Evolutionary conservation across 2,329 filamentous ascomycete genomes (phyloP), one percentile per base, ranked within the genome.

Genomic region (Neofusicoccum cordaticola): DNA sequence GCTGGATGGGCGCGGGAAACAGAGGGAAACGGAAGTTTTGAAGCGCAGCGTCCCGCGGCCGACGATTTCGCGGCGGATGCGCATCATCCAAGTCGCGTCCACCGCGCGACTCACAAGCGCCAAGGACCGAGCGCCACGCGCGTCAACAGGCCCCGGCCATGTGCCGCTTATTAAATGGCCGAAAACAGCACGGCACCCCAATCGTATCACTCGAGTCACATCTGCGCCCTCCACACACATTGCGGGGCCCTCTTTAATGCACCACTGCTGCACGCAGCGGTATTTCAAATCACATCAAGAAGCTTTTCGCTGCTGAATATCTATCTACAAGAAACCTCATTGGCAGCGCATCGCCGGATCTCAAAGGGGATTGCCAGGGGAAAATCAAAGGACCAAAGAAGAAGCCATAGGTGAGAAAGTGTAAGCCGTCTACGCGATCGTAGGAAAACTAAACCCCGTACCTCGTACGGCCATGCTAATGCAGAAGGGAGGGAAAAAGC

Each of bases 391-490:
- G 42, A 41, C 31, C 41, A 51, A 22, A 58, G 17, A 31, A 34
- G 45, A 19, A 42, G 51, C 37, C 37, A 39, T 39, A 39, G 27
- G 27, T 31, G 27, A 31, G 27, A 7, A 39, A 39, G 47, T 37
- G 47, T 37, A 35, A 44, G 27, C 41, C 56, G n/a, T 47, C 56
- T 60, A 60, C 37, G 56, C 56, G 37, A 60, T 60, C 42, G 56
- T 35, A 15, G 6, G 44, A 47, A 58, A n/a, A 63, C 37, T 52
- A 63, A 63, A 63, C 34, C 11, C 61, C 61, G 61, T 63, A 42
- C 48, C 19, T 45, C 22, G 45, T 51, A 52, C 60, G 45, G 45
- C 45, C 45, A 19, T 62, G 60, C 45, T 51, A 13, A 62, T 44
- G 45, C 60, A 35, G 60, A 50, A 50, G 17, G 17, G 44, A 45